Conservation (phyloP, 345 rosid species). For the Rhodomyrtus tomentosa region DNA sequence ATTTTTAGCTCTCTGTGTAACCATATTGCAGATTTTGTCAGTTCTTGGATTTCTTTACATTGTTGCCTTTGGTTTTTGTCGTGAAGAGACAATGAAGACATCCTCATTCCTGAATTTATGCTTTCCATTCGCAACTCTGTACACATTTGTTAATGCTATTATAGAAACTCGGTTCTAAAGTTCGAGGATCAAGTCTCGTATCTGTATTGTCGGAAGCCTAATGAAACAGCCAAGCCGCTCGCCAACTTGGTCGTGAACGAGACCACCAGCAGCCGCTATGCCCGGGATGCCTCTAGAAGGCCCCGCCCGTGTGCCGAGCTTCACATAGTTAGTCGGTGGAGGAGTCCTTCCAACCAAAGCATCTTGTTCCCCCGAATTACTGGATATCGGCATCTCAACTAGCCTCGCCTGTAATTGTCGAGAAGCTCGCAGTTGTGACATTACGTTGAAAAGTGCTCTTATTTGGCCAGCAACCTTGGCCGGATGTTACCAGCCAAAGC, state of each 20-base stretch:
- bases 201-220: neutral
- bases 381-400: neutral
- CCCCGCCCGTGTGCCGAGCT: neutral
- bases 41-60: too few relatives aligned
- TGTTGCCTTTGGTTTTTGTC: too few relatives aligned
- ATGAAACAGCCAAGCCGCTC: neutral
- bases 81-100: too few relatives aligned
- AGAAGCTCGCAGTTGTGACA: neutral
- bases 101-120: neutral
- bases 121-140: neutral
- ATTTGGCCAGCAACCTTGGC: neutral
- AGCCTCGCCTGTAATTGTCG: neutral
- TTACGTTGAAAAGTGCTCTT: neutral
- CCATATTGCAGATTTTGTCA: neutral
- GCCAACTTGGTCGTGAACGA: neutral
- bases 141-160: neutral
- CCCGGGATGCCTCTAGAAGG: neutral
- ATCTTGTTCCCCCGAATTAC: neutral
- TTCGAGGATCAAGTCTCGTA: neutral
- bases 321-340: neutral
- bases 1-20: neutral
- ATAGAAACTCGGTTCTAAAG: neutral
- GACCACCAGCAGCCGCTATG: neutral
- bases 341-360: neutral
- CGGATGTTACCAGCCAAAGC: neutral